Percentiles rank a stretch among this genome's conserved stretches.
phyloP scores from a whole-genome alignment of 1,284 basidiomycete genomes.

The Trichosporon sp. region DNA sequence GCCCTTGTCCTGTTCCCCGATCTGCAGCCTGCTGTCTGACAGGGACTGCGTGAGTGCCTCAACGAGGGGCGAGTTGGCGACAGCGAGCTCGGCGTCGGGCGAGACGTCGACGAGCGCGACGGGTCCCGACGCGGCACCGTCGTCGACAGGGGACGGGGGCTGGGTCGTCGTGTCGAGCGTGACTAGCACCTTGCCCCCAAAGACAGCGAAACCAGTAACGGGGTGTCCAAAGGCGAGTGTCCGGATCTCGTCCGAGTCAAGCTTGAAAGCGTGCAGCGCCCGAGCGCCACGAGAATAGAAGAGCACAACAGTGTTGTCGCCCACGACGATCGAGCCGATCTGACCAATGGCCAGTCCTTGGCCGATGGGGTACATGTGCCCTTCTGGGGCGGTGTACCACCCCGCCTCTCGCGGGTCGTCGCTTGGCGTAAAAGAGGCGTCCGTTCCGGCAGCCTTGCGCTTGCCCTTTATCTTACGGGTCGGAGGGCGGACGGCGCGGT shows the following conservation, averaged over 20 bases:
- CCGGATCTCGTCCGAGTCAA: slow-evolving; percentile 23
- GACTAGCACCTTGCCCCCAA: slow-evolving; percentile 32
- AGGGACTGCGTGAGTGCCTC: slow-evolving; percentile 5
- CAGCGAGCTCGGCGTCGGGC: too few species aligned
- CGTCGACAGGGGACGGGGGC: not conserved
- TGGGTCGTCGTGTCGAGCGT: slow-evolving; percentile 29
- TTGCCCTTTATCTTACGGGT: slow-evolving; percentile 31
- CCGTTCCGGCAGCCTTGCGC: slow-evolving; percentile 26
- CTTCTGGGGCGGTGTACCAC: slow-evolving; percentile 38
- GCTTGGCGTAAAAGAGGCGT: slow-evolving; percentile 7
- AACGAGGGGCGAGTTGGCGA: not conserved
- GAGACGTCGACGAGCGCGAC: slow-evolving; percentile 6
- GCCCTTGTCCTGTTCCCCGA: slow-evolving; percentile 15
- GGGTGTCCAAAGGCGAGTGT: slow-evolving; percentile 35
- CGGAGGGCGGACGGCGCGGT: slow-evolving; percentile 54
- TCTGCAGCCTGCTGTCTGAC: not conserved
- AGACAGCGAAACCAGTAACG: slow-evolving; percentile 37
- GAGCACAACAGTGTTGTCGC: slow-evolving; percentile 28
- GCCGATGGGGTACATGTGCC: slow-evolving; percentile 37
- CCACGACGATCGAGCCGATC: slow-evolving; percentile 30
- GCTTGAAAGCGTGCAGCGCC: slow-evolving; percentile 38
- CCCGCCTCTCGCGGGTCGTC: slow-evolving; percentile 23
- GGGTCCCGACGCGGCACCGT: not conserved
- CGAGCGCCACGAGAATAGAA: slow-evolving; percentile 46
- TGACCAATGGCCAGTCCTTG: slow-evolving; percentile 44